Evolutionary conservation across 2,329 filamentous ascomycete genomes (phyloP), one percentile per base, ranked within the genome.

Genomic region (Ascomycota sp.): DNA sequence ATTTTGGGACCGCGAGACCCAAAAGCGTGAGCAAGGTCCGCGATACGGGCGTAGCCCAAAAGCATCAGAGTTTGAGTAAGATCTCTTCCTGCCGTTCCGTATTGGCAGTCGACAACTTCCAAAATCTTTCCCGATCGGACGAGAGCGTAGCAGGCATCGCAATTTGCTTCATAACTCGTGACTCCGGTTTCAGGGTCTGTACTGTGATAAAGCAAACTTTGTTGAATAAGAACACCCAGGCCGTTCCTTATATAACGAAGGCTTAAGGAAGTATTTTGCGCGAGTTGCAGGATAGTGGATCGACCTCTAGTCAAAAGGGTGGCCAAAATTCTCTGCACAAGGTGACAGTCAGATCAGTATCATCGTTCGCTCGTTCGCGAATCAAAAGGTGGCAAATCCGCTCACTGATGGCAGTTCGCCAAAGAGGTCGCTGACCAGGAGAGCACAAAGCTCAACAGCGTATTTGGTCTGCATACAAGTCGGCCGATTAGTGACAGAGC

Each of bases 321-420:
- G 29, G 72, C 67, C 46, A 92, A 82, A 45, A 95, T 83, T 54
- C 80, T 76, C 85, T 95, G 45, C 33, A 45, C 33, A 32, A 36
- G 15, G 17, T 13, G 11, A 30, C n/a, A 5, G 31, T 24, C 31
- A 29, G 35, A 44, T 50, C 35, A 50, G 47, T 39, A 39, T 38
- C 38, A 29, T 40, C 38, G 31, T 8, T n/a, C n/a, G n/a, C n/a
- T n/a, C n/a, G n/a, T n/a, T n/a, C n/a, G n/a, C n/a, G n/a, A n/a
- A 7, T 23, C 23, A 11, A 7, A 6, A 17, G 30, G 15, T 27
- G 25, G 20, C 22, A 22, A 25, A 25, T 8, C 36, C 34, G n/a
- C n/a, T n/a, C 77, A 94, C 86, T 49, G 82, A 81, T 37, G 83
- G 82, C 34, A 95, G 71, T 57, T 92, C 80, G 47, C 89, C 89